Conservation (phyloP, 1,284 basidiomycete species). For the Ustilago tritici region DNA sequence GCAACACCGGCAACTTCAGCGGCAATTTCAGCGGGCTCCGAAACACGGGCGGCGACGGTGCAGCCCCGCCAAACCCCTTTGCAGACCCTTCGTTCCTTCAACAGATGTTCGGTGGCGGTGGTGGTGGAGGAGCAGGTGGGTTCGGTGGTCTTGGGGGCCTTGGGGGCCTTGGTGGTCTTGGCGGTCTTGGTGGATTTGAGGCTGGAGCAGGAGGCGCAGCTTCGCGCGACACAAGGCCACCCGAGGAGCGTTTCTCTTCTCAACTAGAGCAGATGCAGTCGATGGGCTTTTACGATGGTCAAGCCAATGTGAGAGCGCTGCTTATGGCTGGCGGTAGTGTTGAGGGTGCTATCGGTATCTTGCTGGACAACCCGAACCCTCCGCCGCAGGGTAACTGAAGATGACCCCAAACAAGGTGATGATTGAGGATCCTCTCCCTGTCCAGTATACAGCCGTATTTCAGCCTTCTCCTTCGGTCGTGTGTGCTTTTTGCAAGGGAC, state of each 20-base stretch:
- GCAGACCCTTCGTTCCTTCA: constrained; percentile 44
- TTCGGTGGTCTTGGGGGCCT: constrained; percentile 35
- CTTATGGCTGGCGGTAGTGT: constrained; percentile 64
- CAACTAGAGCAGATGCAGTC: constrained; percentile 66
- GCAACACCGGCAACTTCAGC: constrained; percentile 22
- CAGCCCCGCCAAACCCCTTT: constrained; percentile 31
- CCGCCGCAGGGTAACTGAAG: constrained; percentile 20
- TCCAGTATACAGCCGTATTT: neutral
- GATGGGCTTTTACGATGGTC: constrained; percentile 66
- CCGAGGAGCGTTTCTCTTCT: constrained; percentile 64
- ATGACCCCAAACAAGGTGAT: neutral
- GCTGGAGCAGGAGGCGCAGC: constrained; percentile 29
- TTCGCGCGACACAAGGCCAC: constrained; percentile 54
- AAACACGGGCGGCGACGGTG: constrained; percentile 24
- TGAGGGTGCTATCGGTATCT: constrained; percentile 60
- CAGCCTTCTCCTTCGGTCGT: neutral
- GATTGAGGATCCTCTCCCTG: neutral
- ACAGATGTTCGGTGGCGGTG: constrained; percentile 50
- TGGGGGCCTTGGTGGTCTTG: constrained; percentile 44
- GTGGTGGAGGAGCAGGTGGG: constrained; percentile 27
- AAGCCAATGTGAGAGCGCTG: constrained; percentile 62
- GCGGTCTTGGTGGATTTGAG: constrained; percentile 32
- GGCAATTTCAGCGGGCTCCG: constrained; percentile 23
- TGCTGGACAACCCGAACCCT: constrained; percentile 57
- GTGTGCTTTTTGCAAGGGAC: neutral